These are phyloP conservation scores for Populus tremula DNA, from an alignment of 345 rosid genomes.

Conservation along the genomic window DNA sequence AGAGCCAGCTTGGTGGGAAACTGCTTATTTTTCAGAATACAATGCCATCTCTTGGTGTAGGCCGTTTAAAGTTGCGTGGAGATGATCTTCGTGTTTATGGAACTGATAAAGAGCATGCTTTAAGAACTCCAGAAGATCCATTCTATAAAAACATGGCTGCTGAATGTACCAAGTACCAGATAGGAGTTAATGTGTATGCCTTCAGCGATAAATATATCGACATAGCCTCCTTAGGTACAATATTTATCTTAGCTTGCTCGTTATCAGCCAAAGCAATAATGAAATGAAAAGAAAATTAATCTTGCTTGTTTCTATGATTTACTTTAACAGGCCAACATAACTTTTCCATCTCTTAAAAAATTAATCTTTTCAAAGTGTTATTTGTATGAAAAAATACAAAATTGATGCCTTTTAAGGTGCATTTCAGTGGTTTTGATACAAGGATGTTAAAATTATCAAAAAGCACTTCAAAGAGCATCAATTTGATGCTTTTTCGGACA, in stretches of 20 bases:
- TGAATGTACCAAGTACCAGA: constrained; percentile 93
- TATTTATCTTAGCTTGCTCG: background rate
- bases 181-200: constrained; percentile 85
- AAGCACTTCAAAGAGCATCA: too few species aligned
- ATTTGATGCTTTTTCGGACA: too few species aligned
- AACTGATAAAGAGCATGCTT: constrained; percentile 80
- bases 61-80: constrained; percentile 91
- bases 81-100: constrained; percentile 95
- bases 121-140: constrained; percentile 88
- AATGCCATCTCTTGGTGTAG: constrained; percentile 92
- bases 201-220: constrained; percentile 90
- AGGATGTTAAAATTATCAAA: too few species aligned
- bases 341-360: background rate
- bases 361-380: too few species aligned
- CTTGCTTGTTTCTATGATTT: background rate
- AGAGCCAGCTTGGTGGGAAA: constrained; percentile 97
- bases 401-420: too few species aligned
- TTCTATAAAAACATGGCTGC: constrained; percentile 99
- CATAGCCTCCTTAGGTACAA: constrained; percentile 87
- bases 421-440: too few species aligned
- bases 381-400: too few species aligned
- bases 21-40: constrained; percentile 87
- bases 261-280: background rate
- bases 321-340: background rate
- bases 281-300: background rate